Base-by-base conservation (phyloP, 2,329 filamentous ascomycete species). In the Phyllosticta citrichinensis region DNA sequence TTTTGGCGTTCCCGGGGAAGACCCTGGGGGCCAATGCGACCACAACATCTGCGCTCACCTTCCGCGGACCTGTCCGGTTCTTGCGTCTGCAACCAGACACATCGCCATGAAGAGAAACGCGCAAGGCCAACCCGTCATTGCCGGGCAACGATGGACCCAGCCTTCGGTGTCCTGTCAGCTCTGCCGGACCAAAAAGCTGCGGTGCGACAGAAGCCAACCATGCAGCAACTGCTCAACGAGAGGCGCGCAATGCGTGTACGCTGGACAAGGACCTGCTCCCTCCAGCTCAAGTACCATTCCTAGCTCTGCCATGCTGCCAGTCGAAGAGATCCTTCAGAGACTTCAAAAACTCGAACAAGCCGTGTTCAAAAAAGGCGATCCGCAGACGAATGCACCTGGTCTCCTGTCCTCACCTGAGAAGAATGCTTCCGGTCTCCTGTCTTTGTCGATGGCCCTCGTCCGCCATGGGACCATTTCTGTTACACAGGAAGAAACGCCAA, bases 101-200 rank as follows among this genome's bases (percentile, higher is more conserved):
- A n/a, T n/a, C 14, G 40, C 40, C 2, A 47, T 47, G 40, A 47
- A 47, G 40, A 17, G 40, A 3, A 47, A 47, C 40, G 14, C 17
- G 40, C 40, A 47, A 47, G 40, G 40, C 40, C 14, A 47, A 47
- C 40, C 40, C 40, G n/a, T 47, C n/a, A n/a, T n/a, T n/a, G n/a
- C 14, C 40, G 40, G 40, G 40, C 40, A 47, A 47, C 17, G 40
- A n/a, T 47, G 40, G 40, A 47, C 40, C 17, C 68, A 51, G 66
- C 64, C 11, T 68, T 66, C n/a, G 57, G 66, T 60, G 12, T 55
- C 58, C 5, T 60, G 58, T 40, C 58, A 60, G 53, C 58, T 56
- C 11, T 60, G 58, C 19, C 24, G 58, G 24, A 25, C 52, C 20
- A 60, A 60, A 51, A 60, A 60, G 53, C 33, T 60, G 17, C 53